phyloP scores from a whole-genome alignment of 495 filamentous ascomycete species.

The Hyaloscypha bicolor region DNA sequence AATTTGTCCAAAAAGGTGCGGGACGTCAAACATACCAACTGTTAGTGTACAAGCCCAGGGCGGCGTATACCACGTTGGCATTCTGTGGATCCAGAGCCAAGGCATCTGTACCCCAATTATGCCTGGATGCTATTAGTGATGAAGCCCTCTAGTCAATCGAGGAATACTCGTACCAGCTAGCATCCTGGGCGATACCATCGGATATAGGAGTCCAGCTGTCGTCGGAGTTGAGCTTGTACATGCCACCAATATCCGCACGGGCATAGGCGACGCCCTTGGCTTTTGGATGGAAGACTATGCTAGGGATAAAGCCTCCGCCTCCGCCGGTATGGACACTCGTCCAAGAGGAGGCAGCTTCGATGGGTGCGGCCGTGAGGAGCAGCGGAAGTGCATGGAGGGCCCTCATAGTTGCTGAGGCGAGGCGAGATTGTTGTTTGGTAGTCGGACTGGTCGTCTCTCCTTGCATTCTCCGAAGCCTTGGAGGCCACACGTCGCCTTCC shows the following conservation, averaged over 20 bases:
- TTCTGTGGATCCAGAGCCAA: constrained; percentile 60
- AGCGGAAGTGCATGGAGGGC: constrained; percentile 14
- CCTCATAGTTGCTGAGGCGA: constrained; percentile 6
- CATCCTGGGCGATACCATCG: constrained; percentile 48
- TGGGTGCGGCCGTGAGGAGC: constrained; percentile 4
- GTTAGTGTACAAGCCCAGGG: constrained; percentile 61
- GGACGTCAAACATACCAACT: constrained; percentile 38
- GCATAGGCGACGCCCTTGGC: constrained; percentile 60
- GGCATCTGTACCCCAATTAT: constrained; percentile 61
- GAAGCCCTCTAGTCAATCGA: constrained; percentile 1
- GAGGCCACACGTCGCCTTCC: background rate
- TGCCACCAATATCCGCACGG: constrained; percentile 64
- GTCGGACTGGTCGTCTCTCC: background rate
- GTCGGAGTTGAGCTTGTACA: constrained; percentile 56
- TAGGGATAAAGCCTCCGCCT: constrained; percentile 62
- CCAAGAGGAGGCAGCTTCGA: constrained; percentile 15
- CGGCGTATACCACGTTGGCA: constrained; percentile 55
- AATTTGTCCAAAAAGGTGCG: background rate
- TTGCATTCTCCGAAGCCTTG: background rate
- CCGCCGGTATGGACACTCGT: constrained; percentile 30
- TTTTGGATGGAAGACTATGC: constrained; percentile 61
- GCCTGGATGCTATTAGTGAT: constrained; percentile 28
- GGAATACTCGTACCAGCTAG: constrained; percentile 42
- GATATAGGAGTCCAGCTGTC: constrained; percentile 61
- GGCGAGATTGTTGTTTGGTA: background rate